A percentile compares a stretch with the other conserved stretches of the same genome.
Conservation (phyloP, 805 yeast genomes). For the Suhomyces vadensis region DNA sequence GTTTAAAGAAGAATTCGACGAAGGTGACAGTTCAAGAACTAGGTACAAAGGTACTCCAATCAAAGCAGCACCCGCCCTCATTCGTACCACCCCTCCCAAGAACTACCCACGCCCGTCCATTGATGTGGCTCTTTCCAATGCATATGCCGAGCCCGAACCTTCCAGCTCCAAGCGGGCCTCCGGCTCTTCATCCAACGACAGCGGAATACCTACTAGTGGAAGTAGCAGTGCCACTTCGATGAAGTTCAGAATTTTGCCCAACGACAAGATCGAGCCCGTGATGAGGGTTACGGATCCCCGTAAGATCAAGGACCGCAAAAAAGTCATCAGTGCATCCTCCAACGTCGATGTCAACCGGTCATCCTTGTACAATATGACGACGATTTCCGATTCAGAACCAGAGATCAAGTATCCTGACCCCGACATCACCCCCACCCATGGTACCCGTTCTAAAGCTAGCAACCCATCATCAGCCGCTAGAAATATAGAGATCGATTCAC, state of each 20-base stretch:
- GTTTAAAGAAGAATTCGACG: conserved; percentile 34
- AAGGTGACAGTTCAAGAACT: conserved; percentile 5
- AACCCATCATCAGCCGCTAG: neutral
- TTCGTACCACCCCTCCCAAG: conserved; percentile 3
- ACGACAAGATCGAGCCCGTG: conserved; percentile 14
- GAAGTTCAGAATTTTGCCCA: conserved; percentile 14
- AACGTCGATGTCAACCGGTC: conserved; percentile 18
- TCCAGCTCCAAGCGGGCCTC: conserved; percentile 10
- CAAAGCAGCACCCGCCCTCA: conserved; percentile 3
- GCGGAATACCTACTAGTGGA: conserved; percentile 7
- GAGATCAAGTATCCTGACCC: conserved; percentile 26
- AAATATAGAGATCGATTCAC: conserved; percentile 2
- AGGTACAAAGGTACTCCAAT: conserved; percentile 7
- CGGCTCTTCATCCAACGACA: conserved; percentile 8
- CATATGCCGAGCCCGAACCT: conserved; percentile 4
- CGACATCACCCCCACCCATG: conserved; percentile 18
- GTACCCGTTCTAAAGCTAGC: conserved; percentile 5
- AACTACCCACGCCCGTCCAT: conserved; percentile 9
- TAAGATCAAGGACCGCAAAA: conserved; percentile 9
- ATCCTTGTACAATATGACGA: conserved; percentile 18
- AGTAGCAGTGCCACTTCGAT: conserved; percentile 10
- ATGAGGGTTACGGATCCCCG: conserved; percentile 9
- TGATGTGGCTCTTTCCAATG: conserved; percentile 12
- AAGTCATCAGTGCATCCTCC: conserved; percentile 20
- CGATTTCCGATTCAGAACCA: conserved; percentile 13